These are phyloP conservation scores for Suillus hirtellus DNA, from an alignment of 768 basidiomycete genomes.

Conservation along the genomic window DNA sequence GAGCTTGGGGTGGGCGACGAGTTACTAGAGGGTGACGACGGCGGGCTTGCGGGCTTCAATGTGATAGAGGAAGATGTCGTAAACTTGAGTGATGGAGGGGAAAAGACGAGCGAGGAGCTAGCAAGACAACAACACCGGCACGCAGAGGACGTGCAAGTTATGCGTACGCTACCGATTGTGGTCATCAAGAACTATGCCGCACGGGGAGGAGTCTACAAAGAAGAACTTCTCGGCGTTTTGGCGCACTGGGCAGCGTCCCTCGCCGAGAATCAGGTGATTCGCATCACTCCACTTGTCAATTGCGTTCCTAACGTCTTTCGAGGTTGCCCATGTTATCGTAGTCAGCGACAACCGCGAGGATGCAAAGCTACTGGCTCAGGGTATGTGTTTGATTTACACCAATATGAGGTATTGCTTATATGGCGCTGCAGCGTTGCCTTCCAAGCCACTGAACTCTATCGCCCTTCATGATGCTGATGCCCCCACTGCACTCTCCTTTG, in stretches of 20 bases:
- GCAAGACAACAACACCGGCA: conserved; percentile 27
- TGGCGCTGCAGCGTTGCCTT: conserved; percentile 47
- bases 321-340: conserved; percentile 92
- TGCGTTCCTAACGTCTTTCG: conserved; percentile 1
- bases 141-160: conserved; percentile 49
- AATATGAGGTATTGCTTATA: background rate
- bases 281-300: conserved; percentile 1
- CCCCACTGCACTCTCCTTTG: conserved; percentile 74
- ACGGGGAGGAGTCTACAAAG: conserved; percentile 55
- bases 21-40: conserved; percentile 40
- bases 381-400: conserved; percentile 35
- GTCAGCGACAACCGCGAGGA: conserved; percentile 90
- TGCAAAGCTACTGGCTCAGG: conserved; percentile 79
- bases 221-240: conserved; percentile 73
- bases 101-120: conserved; percentile 34
- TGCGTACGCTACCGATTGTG: conserved; percentile 78
- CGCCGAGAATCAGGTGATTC: conserved; percentile 71
- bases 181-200: conserved; percentile 78
- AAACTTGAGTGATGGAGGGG: conserved; percentile 13
- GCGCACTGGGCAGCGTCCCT: conserved; percentile 84
- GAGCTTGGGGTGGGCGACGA: conserved; percentile 88
- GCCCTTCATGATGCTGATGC: conserved; percentile 85
- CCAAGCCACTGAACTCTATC: conserved; percentile 79
- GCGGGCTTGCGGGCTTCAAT: conserved; percentile 23
- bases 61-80: conserved; percentile 13